Percentiles rank a stretch among this genome's conserved stretches.
Conservation (phyloP, 2,329 filamentous ascomycete species). For the Penicillium capsulatum region DNA sequence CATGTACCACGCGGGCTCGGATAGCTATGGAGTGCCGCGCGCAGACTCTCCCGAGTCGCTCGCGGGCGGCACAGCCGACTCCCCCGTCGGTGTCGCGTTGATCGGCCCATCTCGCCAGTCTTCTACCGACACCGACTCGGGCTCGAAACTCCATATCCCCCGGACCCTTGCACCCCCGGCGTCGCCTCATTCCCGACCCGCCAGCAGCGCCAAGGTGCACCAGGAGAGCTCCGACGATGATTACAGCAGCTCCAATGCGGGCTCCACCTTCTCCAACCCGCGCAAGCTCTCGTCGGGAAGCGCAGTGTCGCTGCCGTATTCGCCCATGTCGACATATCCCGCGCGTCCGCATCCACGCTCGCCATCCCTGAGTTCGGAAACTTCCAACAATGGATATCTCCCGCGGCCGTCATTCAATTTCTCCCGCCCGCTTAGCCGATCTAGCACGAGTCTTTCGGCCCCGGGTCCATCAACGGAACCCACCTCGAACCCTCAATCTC, state of each 20-base stretch:
- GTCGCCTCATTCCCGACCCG: constrained; percentile 41
- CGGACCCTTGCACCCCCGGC: constrained; percentile 45
- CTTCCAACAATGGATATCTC: constrained; percentile 58
- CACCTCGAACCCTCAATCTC: constrained; percentile 29
- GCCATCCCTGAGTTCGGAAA: constrained; percentile 79
- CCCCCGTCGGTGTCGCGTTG: constrained; percentile 19
- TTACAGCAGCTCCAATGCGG: constrained; percentile 54
- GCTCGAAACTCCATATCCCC: constrained; percentile 36
- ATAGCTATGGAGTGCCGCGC: constrained; percentile 26
- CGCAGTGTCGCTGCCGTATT: constrained; percentile 56
- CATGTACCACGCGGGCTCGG: constrained; percentile 14
- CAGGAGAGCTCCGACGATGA: constrained; percentile 66
- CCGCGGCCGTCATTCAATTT: constrained; percentile 85
- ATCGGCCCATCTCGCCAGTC: constrained; percentile 28
- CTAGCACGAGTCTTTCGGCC: constrained; percentile 38
- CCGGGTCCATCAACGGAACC: constrained; percentile 31
- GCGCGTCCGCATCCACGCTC: constrained; percentile 65
- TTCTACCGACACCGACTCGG: constrained; percentile 38
- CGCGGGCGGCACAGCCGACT: constrained; percentile 13
- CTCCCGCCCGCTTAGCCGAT: constrained; percentile 75
- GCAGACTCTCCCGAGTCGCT: constrained; percentile 32
- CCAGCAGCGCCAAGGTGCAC: constrained; percentile 55
- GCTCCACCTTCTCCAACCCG: constrained; percentile 61
- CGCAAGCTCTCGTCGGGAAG: constrained; percentile 75
- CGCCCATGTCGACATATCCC: constrained; percentile 59